phyloP scores from a whole-genome alignment of 345 rosid species.

The Ricinus communis region DNA sequence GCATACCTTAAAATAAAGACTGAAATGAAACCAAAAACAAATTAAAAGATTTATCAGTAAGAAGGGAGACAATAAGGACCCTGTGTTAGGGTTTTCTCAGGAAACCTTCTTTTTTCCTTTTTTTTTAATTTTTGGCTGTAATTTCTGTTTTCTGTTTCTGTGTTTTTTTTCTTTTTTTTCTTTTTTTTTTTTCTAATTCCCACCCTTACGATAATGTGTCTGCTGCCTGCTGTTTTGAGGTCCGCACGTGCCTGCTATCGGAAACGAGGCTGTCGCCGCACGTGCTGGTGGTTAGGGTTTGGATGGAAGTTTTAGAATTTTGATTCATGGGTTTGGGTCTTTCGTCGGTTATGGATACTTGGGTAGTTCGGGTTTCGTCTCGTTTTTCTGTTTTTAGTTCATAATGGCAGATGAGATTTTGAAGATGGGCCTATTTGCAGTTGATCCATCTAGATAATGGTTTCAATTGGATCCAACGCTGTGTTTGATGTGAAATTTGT shows the following conservation, averaged over 20 bases:
- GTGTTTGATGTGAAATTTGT: too few species aligned
- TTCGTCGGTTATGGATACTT: neutral
- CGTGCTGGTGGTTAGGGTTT: conserved; percentile 35
- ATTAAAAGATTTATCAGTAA: neutral
- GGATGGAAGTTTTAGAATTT: neutral
- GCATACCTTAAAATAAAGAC: conserved; percentile 13
- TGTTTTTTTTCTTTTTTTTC: neutral
- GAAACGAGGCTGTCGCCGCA: conserved; percentile 21
- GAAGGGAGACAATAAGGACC: neutral
- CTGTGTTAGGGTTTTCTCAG: neutral
- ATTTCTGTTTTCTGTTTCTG: conserved; percentile 16
- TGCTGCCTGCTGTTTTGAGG: conserved; percentile 6
- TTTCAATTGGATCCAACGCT: too few species aligned
- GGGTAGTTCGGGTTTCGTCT: too few species aligned
- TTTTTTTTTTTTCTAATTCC: neutral
- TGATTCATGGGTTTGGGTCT: neutral
- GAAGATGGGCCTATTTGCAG: too few species aligned
- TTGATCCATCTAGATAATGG: too few species aligned
- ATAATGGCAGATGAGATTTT: too few species aligned
- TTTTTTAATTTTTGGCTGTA: neutral
- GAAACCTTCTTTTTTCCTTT: too few species aligned
- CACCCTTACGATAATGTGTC: conserved; percentile 17
- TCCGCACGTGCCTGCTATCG: conserved; percentile 32
- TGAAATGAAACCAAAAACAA: neutral
- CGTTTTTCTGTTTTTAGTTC: too few species aligned